Evolutionary conservation across 169 alveolate genomes (phyloP).

Genomic region (Plasmodium knowlesi): DNA sequence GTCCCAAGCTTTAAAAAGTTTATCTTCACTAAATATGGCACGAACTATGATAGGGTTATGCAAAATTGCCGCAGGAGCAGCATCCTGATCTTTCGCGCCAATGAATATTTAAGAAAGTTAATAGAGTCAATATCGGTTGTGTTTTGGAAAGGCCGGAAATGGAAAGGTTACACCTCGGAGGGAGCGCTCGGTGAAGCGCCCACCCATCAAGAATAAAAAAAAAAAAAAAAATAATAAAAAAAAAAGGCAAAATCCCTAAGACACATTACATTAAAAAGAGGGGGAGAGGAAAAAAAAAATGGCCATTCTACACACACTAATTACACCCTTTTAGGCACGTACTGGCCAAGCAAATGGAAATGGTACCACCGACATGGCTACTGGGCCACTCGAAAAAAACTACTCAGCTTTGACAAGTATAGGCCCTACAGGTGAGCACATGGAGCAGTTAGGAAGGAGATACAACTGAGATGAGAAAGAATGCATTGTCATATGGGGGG

Average conservation of each 20-base stretch:
- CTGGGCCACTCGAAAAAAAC: slow-evolving; percentile 92
- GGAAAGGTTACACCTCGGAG: slow-evolving; percentile 53
- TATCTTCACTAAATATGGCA: slow-evolving; percentile 17
- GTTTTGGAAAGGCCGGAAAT: slow-evolving; percentile 73
- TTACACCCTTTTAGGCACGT: slow-evolving; percentile 70
- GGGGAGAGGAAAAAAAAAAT: not conserved
- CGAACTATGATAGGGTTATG: slow-evolving; percentile 18
- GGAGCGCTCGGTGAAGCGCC: not conserved
- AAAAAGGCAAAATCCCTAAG: not conserved
- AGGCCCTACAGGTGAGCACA: slow-evolving; percentile 84
- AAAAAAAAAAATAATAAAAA: not conserved
- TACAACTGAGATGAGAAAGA: not conserved
- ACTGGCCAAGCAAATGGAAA: slow-evolving; percentile 89
- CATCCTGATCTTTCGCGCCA: slow-evolving; percentile 34
- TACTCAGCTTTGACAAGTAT: slow-evolving; percentile 85
- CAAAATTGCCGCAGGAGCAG: not conserved
- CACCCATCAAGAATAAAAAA: not conserved
- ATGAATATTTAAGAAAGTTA: slow-evolving; percentile 38
- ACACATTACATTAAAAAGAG: not conserved
- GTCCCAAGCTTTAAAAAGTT: slow-evolving; percentile 22
- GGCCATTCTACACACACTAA: not conserved
- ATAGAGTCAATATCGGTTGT: slow-evolving; percentile 34
- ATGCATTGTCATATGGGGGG: not conserved
- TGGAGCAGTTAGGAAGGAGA: not conserved
- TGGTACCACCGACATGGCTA: slow-evolving; percentile 92